Base-by-base conservation (phyloP, 441 rosid genomes). In the Gossypium davidsonii region DNA sequence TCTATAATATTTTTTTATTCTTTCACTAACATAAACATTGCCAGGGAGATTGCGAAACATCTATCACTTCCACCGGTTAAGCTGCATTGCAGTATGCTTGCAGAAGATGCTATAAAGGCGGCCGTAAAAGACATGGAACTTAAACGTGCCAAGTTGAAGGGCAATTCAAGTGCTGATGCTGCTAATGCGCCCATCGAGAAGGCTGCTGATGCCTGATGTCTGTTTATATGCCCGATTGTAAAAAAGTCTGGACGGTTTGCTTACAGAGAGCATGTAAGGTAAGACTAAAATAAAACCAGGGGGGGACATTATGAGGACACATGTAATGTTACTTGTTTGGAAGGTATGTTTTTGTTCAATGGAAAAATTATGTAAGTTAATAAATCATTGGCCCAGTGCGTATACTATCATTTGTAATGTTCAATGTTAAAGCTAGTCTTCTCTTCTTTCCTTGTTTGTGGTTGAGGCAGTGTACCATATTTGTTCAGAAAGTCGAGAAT, bases 21-120 rank as follows among this genome's bases (percentile, higher is more conserved):
- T 57, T 57, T 57, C 28, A 28, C 42, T 28, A 14, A 28, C 34
- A 14, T 66, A 15, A 70, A 14, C 51, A 23, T 64, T 74, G 39
- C 85, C 85, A 94, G 98, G 42, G 89, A 89, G 70, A 92, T 94
- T 4, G 97, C 97, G 0, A 94, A 92, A 79, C 97, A 94, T 85
- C 94, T 91, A 1, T 86, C 97, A 39, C 97, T 94, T 31, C 97
- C 98, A 71, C 98, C 98, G 6, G 98, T 94, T 64, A 94, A 94
- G 88, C 89, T 94, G 59, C 98, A 94, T 69, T 92, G 98, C 91
- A 94, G 97, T 85, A 92, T 94, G 98, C 94, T 94, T 65, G 98
- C 98, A 0, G 98, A 94, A 85, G 98, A 94, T 74, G 98, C 97
- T 34, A 92, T 94, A 77, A 94, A 92, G 92, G 97, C 98, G 23